Evolutionary conservation across 805 yeast genomes (phyloP), one percentile per base, ranked within the genome.

Genomic region (Clavispora asparagi): DNA sequence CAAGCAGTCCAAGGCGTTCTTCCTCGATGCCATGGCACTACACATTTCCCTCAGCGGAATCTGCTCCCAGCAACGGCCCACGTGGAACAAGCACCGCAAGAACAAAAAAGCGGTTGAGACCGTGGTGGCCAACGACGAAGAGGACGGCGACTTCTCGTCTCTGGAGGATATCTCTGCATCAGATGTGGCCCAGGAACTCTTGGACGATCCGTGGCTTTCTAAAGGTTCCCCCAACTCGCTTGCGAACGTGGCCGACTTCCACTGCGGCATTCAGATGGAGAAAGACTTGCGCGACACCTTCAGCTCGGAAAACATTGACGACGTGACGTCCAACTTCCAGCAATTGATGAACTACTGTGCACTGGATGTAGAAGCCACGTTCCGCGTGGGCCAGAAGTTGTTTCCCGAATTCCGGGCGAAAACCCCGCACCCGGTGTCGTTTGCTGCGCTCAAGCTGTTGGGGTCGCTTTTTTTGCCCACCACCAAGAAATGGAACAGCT

Each of bases 341-440:
- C 54, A 64, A 7, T 70, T 91, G 49, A 81, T 89, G 71, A 63
- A 66, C 33, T 94, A 95, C 67, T 95, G 99, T 74, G 89, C 96
- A 0, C 67, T 64, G 6, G 99, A 94, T 67, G 96, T 90, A 0
- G 67, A 69, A 7, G 83, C 84, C 1, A 94, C 99, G 0, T 84
- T 76, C 56, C 68, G 68, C 48, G 88, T 92, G 2, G 83, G 83
- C 52, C 70, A 74, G 47, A 79, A 79, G 48, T 78, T 90, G 0
- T 79, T 82, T 29, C 97, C 96, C 1, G 67, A 70, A 31, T 94
- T 87, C 58, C 62, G 77, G 26, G 57, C 70, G 29, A 76, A 80
- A 42, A 81, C 91, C 39, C 96, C 99, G 0, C 99, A 94, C 64
- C 97, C 99, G 0, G 95, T 92, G 2, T 87, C 95, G 13, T 85